These are phyloP conservation scores for Trichosporon sp. DNA, from an alignment of 1,284 basidiomycete species.

Conservation along the genomic window DNA sequence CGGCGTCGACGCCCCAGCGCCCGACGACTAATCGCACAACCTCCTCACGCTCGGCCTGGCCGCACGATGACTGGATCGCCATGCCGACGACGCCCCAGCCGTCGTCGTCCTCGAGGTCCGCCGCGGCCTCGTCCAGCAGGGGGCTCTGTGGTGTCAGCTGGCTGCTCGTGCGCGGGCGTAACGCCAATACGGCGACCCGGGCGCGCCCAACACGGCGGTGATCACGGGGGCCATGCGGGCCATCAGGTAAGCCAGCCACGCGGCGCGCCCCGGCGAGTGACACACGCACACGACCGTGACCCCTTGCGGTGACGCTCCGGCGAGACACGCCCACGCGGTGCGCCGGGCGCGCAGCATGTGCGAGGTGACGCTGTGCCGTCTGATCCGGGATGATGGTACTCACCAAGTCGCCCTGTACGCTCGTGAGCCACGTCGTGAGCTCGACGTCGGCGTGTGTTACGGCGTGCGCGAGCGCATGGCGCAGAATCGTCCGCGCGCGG, in stretches of 20 bases:
- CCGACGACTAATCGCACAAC: constrained; percentile 72
- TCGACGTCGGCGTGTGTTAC: constrained; percentile 38
- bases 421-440: constrained; percentile 36
- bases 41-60: constrained; percentile 74
- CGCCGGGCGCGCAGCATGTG: background rate
- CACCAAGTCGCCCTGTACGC: constrained; percentile 34
- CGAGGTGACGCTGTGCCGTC: background rate
- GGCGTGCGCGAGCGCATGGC: constrained; percentile 37
- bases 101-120: constrained; percentile 65
- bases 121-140: constrained; percentile 35
- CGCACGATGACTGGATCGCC: constrained; percentile 71
- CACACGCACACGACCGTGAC: background rate
- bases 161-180: background rate
- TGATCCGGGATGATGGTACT: constrained; percentile 13
- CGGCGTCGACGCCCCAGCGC: constrained; percentile 59
- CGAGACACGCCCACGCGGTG: background rate
- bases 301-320: background rate
- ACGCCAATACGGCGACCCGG: background rate
- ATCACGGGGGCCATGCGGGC: background rate
- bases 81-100: constrained; percentile 71
- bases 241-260: background rate
- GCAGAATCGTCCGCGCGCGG: constrained; percentile 21
- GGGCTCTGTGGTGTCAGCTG: constrained; percentile 24
- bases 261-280: background rate
- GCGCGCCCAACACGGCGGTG: background rate